Conservation (phyloP, 176 grass and related monocot genomes). For the Poa pratensis region DNA sequence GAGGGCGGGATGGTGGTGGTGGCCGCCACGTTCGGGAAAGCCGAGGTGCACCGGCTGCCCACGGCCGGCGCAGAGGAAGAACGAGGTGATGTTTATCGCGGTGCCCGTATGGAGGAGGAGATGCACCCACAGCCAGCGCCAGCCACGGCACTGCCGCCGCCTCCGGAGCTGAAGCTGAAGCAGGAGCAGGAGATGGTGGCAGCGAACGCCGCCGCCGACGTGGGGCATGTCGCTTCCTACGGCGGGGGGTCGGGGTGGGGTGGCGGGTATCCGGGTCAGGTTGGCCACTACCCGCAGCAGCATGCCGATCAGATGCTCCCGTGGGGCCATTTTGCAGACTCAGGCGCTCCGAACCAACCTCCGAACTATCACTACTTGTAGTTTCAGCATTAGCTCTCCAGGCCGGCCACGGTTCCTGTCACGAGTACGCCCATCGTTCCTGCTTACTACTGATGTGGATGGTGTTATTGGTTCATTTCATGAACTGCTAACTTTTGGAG, state of each 20-base stretch:
- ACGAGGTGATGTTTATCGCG: not conserved
- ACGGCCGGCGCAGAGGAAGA: slow-evolving; percentile 26
- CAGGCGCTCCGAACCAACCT: not conserved
- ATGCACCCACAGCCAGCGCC: not conserved
- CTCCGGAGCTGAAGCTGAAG: not conserved
- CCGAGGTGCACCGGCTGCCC: slow-evolving; percentile 70
- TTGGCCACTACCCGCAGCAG: slow-evolving; percentile 6
- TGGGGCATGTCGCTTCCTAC: not conserved
- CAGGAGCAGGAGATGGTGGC: slow-evolving; percentile 8
- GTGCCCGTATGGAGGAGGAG: not conserved
- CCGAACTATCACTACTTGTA: slow-evolving; percentile 15
- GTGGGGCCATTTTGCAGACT: not conserved
- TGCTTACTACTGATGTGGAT: not conserved
- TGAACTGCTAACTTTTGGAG: not conserved
- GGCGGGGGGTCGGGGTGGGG: not conserved
- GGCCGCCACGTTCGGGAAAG: slow-evolving; percentile 61
- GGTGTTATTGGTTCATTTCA: not conserved
- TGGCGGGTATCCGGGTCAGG: slow-evolving; percentile 19
- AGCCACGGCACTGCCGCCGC: not conserved
- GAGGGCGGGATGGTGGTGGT: slow-evolving; percentile 63
- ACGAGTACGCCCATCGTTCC: not conserved
- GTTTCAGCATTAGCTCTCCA: not conserved
- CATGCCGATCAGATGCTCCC: slow-evolving; percentile 11
- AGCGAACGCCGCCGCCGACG: slow-evolving; percentile 22
- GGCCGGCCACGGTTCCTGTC: not conserved